Evolutionary conservation across 1,284 basidiomycete genomes (phyloP).

Genomic region (Tausonia pullulans): DNA sequence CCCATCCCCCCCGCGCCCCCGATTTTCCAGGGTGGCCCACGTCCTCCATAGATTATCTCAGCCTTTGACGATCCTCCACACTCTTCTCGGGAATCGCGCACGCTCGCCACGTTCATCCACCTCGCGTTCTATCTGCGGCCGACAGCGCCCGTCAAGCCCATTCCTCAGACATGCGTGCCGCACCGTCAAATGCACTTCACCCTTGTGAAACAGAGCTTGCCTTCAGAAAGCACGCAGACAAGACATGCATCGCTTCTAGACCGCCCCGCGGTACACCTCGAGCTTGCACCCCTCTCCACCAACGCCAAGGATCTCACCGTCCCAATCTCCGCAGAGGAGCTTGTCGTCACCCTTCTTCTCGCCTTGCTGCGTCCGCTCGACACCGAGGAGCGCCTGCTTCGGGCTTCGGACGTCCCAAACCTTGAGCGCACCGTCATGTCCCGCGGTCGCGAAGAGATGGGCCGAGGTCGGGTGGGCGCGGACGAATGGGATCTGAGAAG

Average conservation of each 20-base stretch:
- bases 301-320: slow-evolving; percentile 54
- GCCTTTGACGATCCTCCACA: no score
- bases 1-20: no score
- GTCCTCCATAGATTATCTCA: no score
- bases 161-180: no score
- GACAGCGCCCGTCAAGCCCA: no score
- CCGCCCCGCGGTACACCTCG: slow-evolving; percentile 58
- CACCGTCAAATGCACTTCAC: no score
- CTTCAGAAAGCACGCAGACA: no score
- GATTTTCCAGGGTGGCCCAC: no score
- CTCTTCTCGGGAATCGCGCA: no score
- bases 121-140: no score
- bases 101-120: no score
- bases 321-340: slow-evolving; percentile 49
- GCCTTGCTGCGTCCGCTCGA: slow-evolving; percentile 22
- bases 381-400: slow-evolving; percentile 48
- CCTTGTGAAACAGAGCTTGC: no score
- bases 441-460: slow-evolving; percentile 64
- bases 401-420: slow-evolving; percentile 70
- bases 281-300: slow-evolving; percentile 70
- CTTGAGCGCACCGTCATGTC: slow-evolving; percentile 69
- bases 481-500: slow-evolving; percentile 63
- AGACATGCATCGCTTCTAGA: slow-evolving; percentile 11
- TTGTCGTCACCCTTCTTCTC: slow-evolving; percentile 22
- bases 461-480: slow-evolving; percentile 46